Percentiles rank a stretch among this genome's conserved stretches.
Conservation (phyloP, 495 filamentous ascomycete genomes). For the Daldinia vernicosa region DNA sequence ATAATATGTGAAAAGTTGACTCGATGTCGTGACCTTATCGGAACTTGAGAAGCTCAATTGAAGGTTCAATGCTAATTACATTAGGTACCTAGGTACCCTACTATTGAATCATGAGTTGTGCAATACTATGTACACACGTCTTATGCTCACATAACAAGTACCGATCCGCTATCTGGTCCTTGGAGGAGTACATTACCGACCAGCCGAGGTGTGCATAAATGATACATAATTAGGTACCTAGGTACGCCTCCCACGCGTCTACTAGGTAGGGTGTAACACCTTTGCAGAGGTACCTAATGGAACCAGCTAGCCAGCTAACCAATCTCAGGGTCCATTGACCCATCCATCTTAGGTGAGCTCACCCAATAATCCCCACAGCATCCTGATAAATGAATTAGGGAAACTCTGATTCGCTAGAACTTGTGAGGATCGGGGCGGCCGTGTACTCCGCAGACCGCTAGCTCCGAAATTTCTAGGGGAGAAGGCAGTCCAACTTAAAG, state of each 20-base stretch:
- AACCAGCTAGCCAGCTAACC: conserved; percentile 1
- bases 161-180: conserved; percentile 17
- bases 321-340: conserved; percentile 11
- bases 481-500: conserved; percentile 29
- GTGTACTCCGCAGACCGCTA: conserved; percentile 39
- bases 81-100: not conserved
- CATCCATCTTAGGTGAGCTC: conserved; percentile 24
- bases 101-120: conserved; percentile 8
- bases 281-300: too few relatives aligned
- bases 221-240: not conserved
- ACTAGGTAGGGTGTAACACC: not conserved
- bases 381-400: conserved; percentile 41
- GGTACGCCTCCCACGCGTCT: conserved; percentile 2
- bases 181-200: conserved; percentile 31
- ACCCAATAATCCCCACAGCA: conserved; percentile 23
- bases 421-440: conserved; percentile 11
- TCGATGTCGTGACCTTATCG: too few relatives aligned
- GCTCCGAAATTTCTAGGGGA: conserved; percentile 31
- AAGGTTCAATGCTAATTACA: not conserved
- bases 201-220: conserved; percentile 36
- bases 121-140: not conserved
- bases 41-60: not conserved
- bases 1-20: too few relatives aligned
- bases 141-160: conserved; percentile 18
- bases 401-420: conserved; percentile 28